Base-by-base conservation (phyloP, 371 early-diverging fungal species). In the Rhizopus delemar region DNA sequence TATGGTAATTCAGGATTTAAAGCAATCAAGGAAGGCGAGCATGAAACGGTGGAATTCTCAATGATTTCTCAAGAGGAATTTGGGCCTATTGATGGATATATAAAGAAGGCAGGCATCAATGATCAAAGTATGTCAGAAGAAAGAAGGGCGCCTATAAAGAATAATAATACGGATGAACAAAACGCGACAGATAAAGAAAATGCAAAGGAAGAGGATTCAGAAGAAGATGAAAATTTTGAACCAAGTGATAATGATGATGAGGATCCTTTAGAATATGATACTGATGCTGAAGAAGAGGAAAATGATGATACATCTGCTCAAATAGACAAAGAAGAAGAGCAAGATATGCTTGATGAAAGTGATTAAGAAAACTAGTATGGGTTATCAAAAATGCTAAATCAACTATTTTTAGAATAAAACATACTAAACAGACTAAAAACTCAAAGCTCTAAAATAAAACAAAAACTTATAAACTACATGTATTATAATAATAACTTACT, bases 61-160 rank as follows among this genome's bases (percentile, higher is more conserved):
- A 84, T 86, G 82, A 81, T 86, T 46, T 83, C 82, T 50, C 73
- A 80, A 46, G 63, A 71, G 0, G 86, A 85, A 57, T 76, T 71
- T 56, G 75, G 68, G 4, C 75, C 69, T 8, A 81, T 86, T 22
- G 63, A 75, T 36, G 65, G 49, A 0, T 86, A 83, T 55, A 78
- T 77, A 16, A 74, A 72, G 56, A 72, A 59, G 22, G 49, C 59
- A 31, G 62, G 57, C 31, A 71, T 77, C 36, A 68, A 70, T 43
- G 84, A 82, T 39, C 63, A 66, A 8, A 75, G 78, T 43, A 71
- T 81, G 73, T 59, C 64, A 4, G 76, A 71, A 38, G 78, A 73
- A 50, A 65, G 66, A 53, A 71, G 71, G 35, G 77, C 77, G 46
- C 66, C 72, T 33, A 48, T 39, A 11, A 54, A 65, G 28, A 32